A percentile compares a stretch with the other conserved stretches of the same genome.
These are phyloP conservation scores for Xerocomus brunneocitrinus DNA, from an alignment of 768 basidiomycete species.

Conservation along the genomic window DNA sequence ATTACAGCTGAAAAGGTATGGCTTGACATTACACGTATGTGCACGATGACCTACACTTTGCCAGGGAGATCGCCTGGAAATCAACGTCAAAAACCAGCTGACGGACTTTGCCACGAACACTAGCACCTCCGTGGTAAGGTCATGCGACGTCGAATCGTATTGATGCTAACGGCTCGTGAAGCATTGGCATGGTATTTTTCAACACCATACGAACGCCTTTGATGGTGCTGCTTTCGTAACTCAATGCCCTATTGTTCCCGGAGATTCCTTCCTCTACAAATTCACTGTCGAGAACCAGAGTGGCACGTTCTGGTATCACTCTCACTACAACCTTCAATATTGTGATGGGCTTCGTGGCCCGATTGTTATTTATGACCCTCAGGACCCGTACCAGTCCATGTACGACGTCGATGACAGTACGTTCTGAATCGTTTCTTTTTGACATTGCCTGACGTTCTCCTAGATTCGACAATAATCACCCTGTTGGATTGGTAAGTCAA, in stretches of 20 bases:
- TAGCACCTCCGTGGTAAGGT: conserved; percentile 39
- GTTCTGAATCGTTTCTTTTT: not conserved
- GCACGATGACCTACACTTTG: not conserved
- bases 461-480: conserved; percentile 38
- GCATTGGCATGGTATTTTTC: conserved; percentile 50
- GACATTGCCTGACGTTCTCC: not conserved
- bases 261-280: conserved; percentile 37
- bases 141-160: not conserved
- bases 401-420: conserved; percentile 38
- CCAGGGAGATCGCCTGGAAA: conserved; percentile 37
- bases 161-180: conserved; percentile 3
- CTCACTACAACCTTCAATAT: conserved; percentile 46
- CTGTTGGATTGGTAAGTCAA: conserved; percentile 35
- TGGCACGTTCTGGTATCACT: conserved; percentile 46
- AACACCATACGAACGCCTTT: conserved; percentile 37
- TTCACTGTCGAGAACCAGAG: conserved; percentile 27
- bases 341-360: conserved; percentile 53
- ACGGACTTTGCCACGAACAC: conserved; percentile 35
- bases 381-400: conserved; percentile 28
- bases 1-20: conserved; percentile 38
- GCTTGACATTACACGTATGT: not conserved
- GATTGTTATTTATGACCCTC: conserved; percentile 42
- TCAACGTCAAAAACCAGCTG: conserved; percentile 40
- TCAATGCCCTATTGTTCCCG: conserved; percentile 41
- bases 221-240: conserved; percentile 47